Evolutionary conservation across 495 filamentous ascomycete species (phyloP), one percentile per base, ranked within the genome.

Genomic region (Aspergillus taichungensis): DNA sequence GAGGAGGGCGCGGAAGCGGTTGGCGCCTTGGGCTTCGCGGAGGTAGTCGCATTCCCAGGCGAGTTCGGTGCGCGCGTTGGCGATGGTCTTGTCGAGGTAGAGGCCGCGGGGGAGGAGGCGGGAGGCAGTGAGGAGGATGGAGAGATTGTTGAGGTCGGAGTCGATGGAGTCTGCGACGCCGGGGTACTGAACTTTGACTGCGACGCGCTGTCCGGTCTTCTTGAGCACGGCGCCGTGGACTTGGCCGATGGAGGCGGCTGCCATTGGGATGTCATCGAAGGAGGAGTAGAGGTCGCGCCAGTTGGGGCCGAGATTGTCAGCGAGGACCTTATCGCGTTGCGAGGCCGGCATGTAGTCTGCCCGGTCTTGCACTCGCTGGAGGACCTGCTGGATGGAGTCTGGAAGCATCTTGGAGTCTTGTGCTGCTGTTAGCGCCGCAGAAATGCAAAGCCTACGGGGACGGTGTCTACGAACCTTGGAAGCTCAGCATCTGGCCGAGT

Each of bases 311-410:
- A 98, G 78, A 56, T 90, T 94, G 6, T 73, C 66, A 0, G 71
- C 54, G 0, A 98, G 70, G 7, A 97, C 92, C 46, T 81, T 77
- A 60, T 98, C 79, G 6, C 91, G 85, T 59, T 98, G 92, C 46
- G 80, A 91, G 18, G 84, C 76, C 1, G 92, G 92, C 92, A 98
- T 98, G 67, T 96, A 98, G 61, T 98, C 92, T 14, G 92, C 92
- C 38, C 86, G 85, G 63, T 98, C 94, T 61, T 98, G 92, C 0
- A 98, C 94, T 1, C 92, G 82, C 56, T 92, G 87, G 12, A 98
- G 73, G 29, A 98, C 87, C 53, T 88, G 76, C 42, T 88, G 81
- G 28, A 98, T 87, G 0, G 85, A 77, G 2, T 75, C 78, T 5
- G 92, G 92, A 0, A 98, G 77, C 83, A 97, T 86, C 58, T 95